Evolutionary conservation across 78 protist genomes (phyloP), one percentile per base, ranked within the genome.

Genomic region (Mantamonas sphyraenae): DNA sequence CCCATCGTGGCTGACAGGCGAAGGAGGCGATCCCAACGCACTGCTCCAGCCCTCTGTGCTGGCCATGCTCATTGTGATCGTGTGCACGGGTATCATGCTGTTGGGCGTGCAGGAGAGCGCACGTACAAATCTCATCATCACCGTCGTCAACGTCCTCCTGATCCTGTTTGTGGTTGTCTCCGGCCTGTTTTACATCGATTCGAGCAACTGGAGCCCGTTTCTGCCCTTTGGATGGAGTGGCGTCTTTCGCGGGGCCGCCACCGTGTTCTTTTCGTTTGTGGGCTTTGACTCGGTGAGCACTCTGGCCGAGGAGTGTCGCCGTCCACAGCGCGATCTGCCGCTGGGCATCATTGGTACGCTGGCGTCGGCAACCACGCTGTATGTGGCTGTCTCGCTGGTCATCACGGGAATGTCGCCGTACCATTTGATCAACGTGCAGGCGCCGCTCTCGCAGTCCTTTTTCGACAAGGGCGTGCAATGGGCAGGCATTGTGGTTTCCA

Each of bases 201-300:
- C 39, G 20, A 20, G 51, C 34, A 84, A 84, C 68, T 69, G 40
- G 55, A 31, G 24, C 5, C 81, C 80, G 31, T 84, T 84, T 58
- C 42, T 84, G 24, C 89, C 89, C 33, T 81, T 43, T 56, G 80
- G 81, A 53, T 42, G 65, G n/a, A 28, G 26, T 2, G n/a, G 39
- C 37, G 69, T 64, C 22, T 64, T 14, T 43, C 33, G 64, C 2
- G 90, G 78, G 26, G 64, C 76, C 17, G 76, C 83, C n/a, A 56
- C 38, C 17, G 42, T 84, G 0, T 84, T 84, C 79, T 84, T 84
- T 51, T 43, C 77, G 45, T 79, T 68, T 63, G 73, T 84, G 37
- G 90, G 90, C 35, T 84, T 84, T 71, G 90, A 84, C 47, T 55
- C 87, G 7, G 79, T 82, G 19, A 66, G 77, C 10, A 76, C 87